A percentile compares a stretch with the other conserved stretches of the same genome.
phyloP scores from a whole-genome alignment of 345 rosid species.

The Dimocarpus longan region DNA sequence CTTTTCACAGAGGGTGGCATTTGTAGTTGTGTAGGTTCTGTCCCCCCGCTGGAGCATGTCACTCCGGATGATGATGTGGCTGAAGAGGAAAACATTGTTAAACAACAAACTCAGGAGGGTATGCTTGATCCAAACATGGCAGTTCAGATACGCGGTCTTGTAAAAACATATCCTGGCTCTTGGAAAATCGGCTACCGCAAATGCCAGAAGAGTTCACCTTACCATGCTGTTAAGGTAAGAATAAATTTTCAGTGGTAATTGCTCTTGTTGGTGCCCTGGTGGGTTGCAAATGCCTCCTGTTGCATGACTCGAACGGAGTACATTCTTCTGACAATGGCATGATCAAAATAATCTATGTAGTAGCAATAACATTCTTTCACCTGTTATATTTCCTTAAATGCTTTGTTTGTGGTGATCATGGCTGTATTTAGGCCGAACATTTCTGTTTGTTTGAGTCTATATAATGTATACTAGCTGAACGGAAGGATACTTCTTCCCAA shows the following conservation, averaged over 20 bases:
- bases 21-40: constrained; percentile 73
- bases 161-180: constrained; percentile 73
- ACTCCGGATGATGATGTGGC: constrained; percentile 83
- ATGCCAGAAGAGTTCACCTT: constrained; percentile 82
- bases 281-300: neutral
- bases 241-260: neutral
- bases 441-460: neutral
- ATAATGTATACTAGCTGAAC: constrained; percentile 4
- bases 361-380: neutral
- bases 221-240: constrained; percentile 79
- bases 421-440: neutral
- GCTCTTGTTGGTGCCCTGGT: neutral
- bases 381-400: neutral
- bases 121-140: constrained; percentile 59
- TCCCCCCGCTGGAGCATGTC: constrained; percentile 54
- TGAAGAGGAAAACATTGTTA: constrained; percentile 74
- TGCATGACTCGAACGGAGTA: neutral
- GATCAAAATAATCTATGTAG: neutral
- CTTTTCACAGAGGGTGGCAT: constrained; percentile 72
- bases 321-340: neutral
- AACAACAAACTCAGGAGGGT: constrained; percentile 53
- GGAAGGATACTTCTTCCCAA: constrained; percentile 4
- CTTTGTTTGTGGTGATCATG: neutral
- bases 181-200: constrained; percentile 55
- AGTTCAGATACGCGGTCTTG: constrained; percentile 81